Percentiles rank a stretch among this genome's conserved stretches.
Conservation (phyloP, 345 rosid species). For the Psidium friedrichsthalianum region DNA sequence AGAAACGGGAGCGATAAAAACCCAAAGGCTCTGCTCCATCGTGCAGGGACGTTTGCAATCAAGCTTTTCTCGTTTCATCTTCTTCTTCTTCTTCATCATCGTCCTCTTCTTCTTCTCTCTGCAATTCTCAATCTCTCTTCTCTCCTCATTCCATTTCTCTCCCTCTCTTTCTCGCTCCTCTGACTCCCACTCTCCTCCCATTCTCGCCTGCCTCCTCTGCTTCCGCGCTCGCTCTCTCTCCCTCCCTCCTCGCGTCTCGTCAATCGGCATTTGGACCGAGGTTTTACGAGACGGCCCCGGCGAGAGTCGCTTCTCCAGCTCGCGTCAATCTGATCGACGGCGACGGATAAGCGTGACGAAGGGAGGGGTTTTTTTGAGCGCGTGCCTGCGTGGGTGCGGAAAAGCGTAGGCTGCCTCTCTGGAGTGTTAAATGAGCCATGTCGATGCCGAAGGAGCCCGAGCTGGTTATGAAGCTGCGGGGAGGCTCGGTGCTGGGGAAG, state of each 20-base stretch:
- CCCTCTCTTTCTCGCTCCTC: background rate
- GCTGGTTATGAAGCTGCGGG: constrained; percentile 87
- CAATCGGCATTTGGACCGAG: background rate
- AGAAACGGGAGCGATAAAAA: background rate
- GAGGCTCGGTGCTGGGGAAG: constrained; percentile 94
- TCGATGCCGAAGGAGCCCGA: constrained; percentile 81
- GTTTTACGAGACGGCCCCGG: background rate
- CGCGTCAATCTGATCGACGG: background rate
- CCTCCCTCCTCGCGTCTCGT: background rate
- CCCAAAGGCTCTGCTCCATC: background rate
- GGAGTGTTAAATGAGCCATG: constrained; percentile 20
- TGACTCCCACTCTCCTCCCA: background rate
- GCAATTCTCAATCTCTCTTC: background rate
- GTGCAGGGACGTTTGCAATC: background rate
- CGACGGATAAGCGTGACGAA: background rate
- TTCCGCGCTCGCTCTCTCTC: background rate
- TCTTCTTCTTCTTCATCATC: background rate
- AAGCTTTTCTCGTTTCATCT: background rate
- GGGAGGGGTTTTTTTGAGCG: background rate
- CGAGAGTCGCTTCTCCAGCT: background rate
- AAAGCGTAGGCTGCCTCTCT: background rate
- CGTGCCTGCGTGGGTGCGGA: background rate
- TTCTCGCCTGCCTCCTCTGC: background rate
- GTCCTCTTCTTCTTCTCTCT: background rate
- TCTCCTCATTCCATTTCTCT: background rate